phyloP scores from a whole-genome alignment of 2,329 filamentous ascomycete species.

The Alternaria tenuissima region DNA sequence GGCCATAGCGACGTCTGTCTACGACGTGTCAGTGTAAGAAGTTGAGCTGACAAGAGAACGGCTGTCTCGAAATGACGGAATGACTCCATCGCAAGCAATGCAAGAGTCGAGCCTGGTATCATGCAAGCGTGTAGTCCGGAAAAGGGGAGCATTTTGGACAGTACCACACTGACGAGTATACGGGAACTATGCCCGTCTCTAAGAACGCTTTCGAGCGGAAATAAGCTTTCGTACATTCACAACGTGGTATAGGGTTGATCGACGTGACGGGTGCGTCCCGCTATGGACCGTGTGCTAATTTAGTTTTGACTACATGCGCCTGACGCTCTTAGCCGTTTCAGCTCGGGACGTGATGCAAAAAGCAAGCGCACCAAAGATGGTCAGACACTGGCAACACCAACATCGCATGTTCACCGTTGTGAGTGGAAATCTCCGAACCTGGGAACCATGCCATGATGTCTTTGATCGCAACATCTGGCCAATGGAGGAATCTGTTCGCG shows the following conservation, averaged over 20 bases:
- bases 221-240: conserved; percentile 11
- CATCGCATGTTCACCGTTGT: conserved; percentile 8
- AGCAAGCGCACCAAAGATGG: conserved; percentile 5
- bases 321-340: conserved; percentile 12
- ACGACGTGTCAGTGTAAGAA: conserved; percentile 11
- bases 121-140: neutral
- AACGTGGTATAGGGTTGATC: conserved; percentile 12
- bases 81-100: neutral
- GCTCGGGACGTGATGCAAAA: conserved; percentile 8
- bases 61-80: conserved; percentile 2
- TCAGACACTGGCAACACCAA: conserved; percentile 9
- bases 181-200: neutral
- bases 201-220: neutral
- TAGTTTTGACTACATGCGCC: conserved; percentile 1
- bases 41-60: conserved; percentile 7
- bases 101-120: neutral
- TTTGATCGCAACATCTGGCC: neutral
- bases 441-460: conserved; percentile 1
- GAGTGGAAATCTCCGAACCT: neutral
- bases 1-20: neutral
- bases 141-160: neutral
- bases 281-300: conserved; percentile 4
- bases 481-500: neutral
- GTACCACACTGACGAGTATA: neutral
- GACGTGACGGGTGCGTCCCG: conserved; percentile 10